phyloP scores from a whole-genome alignment of 169 alveolate genomes.

The Blepharisma undulans region DNA sequence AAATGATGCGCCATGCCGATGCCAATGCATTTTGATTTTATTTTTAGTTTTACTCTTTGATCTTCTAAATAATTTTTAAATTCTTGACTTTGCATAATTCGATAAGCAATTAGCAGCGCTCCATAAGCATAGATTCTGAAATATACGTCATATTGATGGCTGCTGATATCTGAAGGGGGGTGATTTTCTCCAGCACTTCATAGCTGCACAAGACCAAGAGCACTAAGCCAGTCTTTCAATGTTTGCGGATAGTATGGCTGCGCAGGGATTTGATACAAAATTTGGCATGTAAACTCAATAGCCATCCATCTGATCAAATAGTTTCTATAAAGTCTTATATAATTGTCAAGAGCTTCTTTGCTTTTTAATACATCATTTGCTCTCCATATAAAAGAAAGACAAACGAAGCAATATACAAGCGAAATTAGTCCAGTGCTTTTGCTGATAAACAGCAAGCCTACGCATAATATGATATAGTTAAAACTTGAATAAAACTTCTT shows the following conservation, averaged over 20 bases:
- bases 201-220: conserved; percentile 21
- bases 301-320: not conserved
- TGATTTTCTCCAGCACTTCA: conserved; percentile 25
- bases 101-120: not conserved
- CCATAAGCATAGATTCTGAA: not conserved
- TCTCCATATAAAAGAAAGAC: not conserved
- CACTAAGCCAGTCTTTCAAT: not conserved
- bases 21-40: conserved; percentile 12
- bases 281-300: conserved; percentile 7
- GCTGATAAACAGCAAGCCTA: not conserved
- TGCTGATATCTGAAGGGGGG: not conserved
- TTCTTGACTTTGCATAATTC: conserved; percentile 5
- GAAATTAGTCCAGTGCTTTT: conserved; percentile 32
- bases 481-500: not conserved
- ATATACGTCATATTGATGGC: not conserved
- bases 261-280: not conserved
- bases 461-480: not conserved
- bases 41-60: not conserved
- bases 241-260: not conserved
- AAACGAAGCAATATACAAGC: conserved; percentile 7
- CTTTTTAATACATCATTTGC: not conserved
- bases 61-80: not conserved
- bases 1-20: not conserved
- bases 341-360: not conserved
- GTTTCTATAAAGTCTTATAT: not conserved